Evolutionary conservation across 225 moss, liverwort and hornwort genomes (phyloP).

Genomic region (Pseudisothecium myosuroides): DNA sequence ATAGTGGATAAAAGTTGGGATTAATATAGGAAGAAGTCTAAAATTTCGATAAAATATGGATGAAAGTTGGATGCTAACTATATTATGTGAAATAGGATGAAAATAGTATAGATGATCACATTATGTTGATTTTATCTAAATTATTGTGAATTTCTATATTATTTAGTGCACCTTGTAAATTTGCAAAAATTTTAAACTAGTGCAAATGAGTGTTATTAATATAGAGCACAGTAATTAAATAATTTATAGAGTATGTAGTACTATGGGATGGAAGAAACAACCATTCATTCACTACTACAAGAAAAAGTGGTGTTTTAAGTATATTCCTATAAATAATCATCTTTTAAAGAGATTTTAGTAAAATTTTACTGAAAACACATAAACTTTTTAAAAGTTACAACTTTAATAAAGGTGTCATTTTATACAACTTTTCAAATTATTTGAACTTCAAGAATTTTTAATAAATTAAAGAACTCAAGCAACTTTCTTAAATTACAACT

Average conservation of each 20-base stretch:
- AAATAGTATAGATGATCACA: neutral
- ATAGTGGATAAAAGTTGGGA: neutral
- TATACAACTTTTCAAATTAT: neutral
- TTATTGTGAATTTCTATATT: neutral
- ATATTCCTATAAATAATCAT: no score
- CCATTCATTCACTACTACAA: neutral
- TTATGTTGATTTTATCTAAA: neutral
- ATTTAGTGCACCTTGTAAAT: neutral
- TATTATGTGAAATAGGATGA: no score
- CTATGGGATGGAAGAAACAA: neutral
- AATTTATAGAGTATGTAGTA: neutral
- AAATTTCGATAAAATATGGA: neutral
- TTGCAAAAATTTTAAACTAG: fast-evolving
- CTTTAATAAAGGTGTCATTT: neutral
- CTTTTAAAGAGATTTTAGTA: no score
- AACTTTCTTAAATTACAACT: neutral
- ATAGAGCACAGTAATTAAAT: neutral
- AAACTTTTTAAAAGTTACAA: no score
- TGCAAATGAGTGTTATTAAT: neutral
- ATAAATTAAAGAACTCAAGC: neutral
- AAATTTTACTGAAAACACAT: no score
- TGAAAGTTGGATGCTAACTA: neutral
- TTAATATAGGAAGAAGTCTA: neutral
- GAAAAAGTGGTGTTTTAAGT: no score
- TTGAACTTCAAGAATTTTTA: neutral